Conservation (phyloP, 2,329 filamentous ascomycete species). For the Mollisia scopiformis region DNA sequence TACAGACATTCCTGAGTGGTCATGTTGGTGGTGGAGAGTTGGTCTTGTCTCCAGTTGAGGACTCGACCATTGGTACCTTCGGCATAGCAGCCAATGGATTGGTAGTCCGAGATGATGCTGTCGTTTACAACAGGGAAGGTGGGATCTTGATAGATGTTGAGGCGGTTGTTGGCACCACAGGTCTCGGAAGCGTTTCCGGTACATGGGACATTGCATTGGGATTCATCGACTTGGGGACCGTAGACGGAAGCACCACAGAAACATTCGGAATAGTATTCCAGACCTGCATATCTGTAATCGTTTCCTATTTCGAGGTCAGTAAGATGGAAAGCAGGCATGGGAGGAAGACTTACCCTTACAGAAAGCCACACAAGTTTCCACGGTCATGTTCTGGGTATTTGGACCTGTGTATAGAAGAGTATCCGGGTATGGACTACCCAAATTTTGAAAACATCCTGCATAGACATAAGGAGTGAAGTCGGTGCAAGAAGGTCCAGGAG, state of each 20-base stretch:
- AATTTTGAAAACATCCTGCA: slow-evolving; percentile 39
- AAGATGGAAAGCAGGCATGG: background rate
- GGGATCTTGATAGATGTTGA: slow-evolving; percentile 39
- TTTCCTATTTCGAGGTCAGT: slow-evolving; percentile 30
- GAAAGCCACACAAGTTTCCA: slow-evolving; percentile 39
- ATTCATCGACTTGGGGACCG: slow-evolving; percentile 28
- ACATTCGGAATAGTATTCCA: slow-evolving; percentile 37
- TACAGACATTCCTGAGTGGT: slow-evolving; percentile 41
- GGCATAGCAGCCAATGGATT: slow-evolving; percentile 43
- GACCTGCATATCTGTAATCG: slow-evolving; percentile 39
- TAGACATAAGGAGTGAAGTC: slow-evolving; percentile 39
- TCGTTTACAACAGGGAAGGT: slow-evolving; percentile 36
- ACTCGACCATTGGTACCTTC: slow-evolving; percentile 37
- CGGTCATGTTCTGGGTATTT: slow-evolving; percentile 37
- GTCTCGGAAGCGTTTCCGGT: slow-evolving; percentile 27
- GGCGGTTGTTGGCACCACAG: slow-evolving; percentile 30
- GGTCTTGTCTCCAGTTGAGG: slow-evolving; percentile 37
- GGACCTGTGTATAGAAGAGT: slow-evolving; percentile 36
- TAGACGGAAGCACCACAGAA: slow-evolving; percentile 40
- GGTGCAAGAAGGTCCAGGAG: slow-evolving; percentile 30
- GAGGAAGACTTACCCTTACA: slow-evolving; percentile 38
- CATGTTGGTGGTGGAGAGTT: slow-evolving; percentile 34
- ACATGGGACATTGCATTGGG: slow-evolving; percentile 31
- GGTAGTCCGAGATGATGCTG: slow-evolving; percentile 34
- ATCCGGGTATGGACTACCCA: slow-evolving; percentile 29